Conservation (phyloP, 2,329 filamentous ascomycete species). For the Aspergillus ibericus region DNA sequence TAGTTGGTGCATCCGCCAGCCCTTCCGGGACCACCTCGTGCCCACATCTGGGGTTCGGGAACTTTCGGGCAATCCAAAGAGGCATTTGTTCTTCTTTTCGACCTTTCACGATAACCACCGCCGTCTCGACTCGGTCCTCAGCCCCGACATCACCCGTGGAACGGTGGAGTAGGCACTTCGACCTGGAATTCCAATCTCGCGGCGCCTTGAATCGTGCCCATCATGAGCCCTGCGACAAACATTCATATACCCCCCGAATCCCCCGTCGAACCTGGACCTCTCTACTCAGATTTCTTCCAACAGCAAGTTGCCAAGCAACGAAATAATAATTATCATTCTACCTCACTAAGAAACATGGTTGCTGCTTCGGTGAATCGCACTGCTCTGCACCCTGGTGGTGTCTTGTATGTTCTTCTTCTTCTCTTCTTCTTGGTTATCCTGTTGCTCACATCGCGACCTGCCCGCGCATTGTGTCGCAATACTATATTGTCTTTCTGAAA, state of each 20-base stretch:
- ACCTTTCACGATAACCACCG: constrained; percentile 17
- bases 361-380: constrained; percentile 79
- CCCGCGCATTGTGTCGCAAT: not conserved
- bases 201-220: constrained; percentile 14
- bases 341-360: constrained; percentile 54
- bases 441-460: not conserved
- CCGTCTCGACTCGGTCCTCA: constrained; percentile 23
- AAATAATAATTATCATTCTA: constrained; percentile 60
- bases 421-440: constrained; percentile 17
- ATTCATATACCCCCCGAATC: constrained; percentile 46
- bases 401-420: constrained; percentile 65
- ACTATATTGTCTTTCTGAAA: not conserved
- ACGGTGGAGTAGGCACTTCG: constrained; percentile 41
- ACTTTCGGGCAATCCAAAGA: constrained; percentile 30
- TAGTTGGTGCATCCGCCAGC: constrained; percentile 23
- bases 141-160: constrained; percentile 42
- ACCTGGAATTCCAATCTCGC: constrained; percentile 17
- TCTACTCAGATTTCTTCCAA: constrained; percentile 57
- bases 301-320: constrained; percentile 60
- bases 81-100: constrained; percentile 22
- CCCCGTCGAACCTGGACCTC: constrained; percentile 48
- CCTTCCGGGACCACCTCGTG: constrained; percentile 28
- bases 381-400: constrained; percentile 83
- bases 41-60: constrained; percentile 33
- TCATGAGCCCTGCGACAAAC: constrained; percentile 37